These are phyloP conservation scores for Microthlaspi erraticum DNA, from an alignment of 345 rosid species.

Conservation along the genomic window DNA sequence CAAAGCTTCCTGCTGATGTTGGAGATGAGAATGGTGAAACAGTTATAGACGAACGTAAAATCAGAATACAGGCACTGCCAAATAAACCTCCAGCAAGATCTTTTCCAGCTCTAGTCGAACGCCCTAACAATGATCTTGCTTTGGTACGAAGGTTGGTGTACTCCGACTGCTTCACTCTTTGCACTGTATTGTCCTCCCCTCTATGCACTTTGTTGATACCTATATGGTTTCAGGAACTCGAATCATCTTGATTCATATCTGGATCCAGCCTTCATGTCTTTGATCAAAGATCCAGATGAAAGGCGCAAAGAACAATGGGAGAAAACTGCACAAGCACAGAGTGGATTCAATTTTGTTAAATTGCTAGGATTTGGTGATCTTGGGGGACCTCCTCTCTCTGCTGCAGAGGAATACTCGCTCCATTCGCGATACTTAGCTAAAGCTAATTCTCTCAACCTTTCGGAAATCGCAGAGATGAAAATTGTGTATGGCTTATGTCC, in stretches of 20 bases:
- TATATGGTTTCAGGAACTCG: constrained; percentile 67
- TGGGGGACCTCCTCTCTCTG: constrained; percentile 78
- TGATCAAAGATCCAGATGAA: constrained; percentile 95
- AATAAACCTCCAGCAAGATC: constrained; percentile 63
- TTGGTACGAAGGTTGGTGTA: constrained; percentile 80
- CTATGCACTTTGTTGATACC: constrained; percentile 13
- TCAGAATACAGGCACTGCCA: constrained; percentile 92
- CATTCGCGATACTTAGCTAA: constrained; percentile 96
- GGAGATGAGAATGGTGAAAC: constrained; percentile 99
- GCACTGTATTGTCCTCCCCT: neutral
- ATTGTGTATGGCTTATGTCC: constrained; percentile 69
- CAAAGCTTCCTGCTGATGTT: constrained; percentile 95
- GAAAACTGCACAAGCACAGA: constrained; percentile 78
- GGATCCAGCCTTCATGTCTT: constrained; percentile 99
- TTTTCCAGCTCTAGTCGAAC: constrained; percentile 62
- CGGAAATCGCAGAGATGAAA: constrained; percentile 98
- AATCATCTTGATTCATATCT: constrained; percentile 77
- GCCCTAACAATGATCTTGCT: constrained; percentile 75
- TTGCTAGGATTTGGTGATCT: constrained; percentile 93
- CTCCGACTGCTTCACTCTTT: constrained; percentile 20
- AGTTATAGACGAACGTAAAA: constrained; percentile 90
- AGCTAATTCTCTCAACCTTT: constrained; percentile 90
- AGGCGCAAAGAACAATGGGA: constrained; percentile 97
- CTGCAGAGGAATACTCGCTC: constrained; percentile 93
- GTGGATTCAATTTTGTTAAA: constrained; percentile 86